Percentiles rank a stretch among this genome's conserved stretches.
phyloP scores from a whole-genome alignment of 2,329 filamentous ascomycete species.

The Colletotrichum musae region DNA sequence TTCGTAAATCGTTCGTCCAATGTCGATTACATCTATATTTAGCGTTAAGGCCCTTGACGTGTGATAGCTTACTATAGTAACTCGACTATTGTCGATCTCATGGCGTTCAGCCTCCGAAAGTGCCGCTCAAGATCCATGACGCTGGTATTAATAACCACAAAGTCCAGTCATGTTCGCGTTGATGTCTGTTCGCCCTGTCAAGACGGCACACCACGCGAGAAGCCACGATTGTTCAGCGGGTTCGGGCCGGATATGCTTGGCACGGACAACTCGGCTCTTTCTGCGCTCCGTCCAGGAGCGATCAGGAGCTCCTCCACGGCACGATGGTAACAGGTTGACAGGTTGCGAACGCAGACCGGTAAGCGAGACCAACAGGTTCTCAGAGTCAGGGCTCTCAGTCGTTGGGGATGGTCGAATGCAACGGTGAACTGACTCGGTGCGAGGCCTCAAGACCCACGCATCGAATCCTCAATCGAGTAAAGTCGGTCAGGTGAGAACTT shows the following conservation, averaged over 20 bases:
- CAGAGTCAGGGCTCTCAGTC: not conserved
- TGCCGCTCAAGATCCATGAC: not conserved
- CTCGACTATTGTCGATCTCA: no score
- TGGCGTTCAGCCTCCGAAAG: no score
- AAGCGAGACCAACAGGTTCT: not conserved
- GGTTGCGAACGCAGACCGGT: not conserved
- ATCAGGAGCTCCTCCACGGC: not conserved
- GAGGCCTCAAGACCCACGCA: not conserved
- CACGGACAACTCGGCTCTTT: slow-evolving; percentile 24
- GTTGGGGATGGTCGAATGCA: not conserved
- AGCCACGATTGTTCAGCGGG: slow-evolving; percentile 7
- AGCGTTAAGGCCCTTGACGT: no score
- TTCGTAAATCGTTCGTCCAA: no score
- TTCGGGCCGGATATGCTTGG: not conserved
- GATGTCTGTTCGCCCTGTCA: not conserved
- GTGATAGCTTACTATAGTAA: no score
- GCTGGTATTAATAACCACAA: not conserved
- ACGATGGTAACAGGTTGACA: slow-evolving; percentile 1
- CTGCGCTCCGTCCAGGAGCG: slow-evolving; percentile 1
- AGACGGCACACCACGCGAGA: slow-evolving; percentile 5
- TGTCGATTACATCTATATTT: not conserved
- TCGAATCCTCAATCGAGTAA: slow-evolving; percentile 8
- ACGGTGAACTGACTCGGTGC: slow-evolving; percentile 26
- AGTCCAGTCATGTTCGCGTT: not conserved
- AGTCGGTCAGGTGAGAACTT: not conserved